Evolutionary conservation across 2,329 filamentous ascomycete species (phyloP).

Genomic region (Apiospora koreana): DNA sequence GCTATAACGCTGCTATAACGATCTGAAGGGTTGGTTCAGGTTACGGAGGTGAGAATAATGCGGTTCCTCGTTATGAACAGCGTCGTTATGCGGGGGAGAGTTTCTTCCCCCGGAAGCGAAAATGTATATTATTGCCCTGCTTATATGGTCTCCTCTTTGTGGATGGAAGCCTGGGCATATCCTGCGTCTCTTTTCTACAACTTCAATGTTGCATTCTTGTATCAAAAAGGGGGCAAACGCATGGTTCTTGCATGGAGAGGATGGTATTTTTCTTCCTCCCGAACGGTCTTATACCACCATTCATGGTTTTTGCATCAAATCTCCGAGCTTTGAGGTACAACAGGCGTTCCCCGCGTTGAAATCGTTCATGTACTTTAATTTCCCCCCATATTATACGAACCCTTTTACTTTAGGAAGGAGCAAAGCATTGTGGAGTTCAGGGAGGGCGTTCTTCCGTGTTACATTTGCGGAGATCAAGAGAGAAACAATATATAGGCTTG

Average conservation of each 20-base stretch:
- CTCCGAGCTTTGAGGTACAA: not conserved
- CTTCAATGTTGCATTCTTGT: not conserved
- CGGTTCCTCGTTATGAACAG: not conserved
- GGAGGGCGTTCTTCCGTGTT: not conserved
- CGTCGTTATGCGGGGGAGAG: not conserved
- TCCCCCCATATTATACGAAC: not conserved
- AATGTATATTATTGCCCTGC: constrained; percentile 6
- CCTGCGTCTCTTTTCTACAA: not conserved
- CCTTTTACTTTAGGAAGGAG: not conserved
- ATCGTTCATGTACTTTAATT: not conserved
- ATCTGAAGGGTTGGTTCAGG: not conserved
- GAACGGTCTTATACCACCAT: not conserved
- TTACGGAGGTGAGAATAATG: not conserved
- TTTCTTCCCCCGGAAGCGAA: not conserved
- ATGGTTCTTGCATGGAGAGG: not conserved
- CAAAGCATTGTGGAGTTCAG: not conserved
- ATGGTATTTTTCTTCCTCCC: not conserved
- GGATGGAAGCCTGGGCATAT: not conserved
- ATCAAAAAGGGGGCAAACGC: not conserved
- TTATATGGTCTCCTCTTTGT: not conserved
- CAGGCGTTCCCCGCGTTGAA: not conserved
- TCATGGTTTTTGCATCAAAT: not conserved
- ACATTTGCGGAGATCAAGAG: not conserved
- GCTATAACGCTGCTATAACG: not conserved
- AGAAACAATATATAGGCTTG: no score